Conservation (phyloP, 2,329 filamentous ascomycete genomes). For the Akanthomyces lecanii region DNA sequence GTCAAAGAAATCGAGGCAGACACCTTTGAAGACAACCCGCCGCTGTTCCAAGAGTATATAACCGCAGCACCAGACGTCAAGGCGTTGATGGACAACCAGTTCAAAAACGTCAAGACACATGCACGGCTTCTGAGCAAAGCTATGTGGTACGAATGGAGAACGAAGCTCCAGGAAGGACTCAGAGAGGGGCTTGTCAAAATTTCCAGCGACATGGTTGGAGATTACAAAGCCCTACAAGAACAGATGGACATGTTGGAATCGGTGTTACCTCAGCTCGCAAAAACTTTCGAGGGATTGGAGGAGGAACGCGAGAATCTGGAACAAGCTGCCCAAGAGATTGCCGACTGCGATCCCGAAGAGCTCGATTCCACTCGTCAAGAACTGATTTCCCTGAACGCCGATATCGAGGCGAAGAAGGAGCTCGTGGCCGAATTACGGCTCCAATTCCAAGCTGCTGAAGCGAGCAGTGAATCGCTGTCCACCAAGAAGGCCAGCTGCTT, state of each 20-base stretch:
- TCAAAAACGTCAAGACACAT: conserved; percentile 95
- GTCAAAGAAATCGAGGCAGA: conserved; percentile 88
- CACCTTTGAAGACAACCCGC: conserved; percentile 84
- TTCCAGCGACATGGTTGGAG: conserved; percentile 68
- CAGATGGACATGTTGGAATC: conserved; percentile 66
- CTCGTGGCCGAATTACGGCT: conserved; percentile 63
- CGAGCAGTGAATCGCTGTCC: conserved; percentile 56
- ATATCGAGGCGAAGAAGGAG: conserved; percentile 65
- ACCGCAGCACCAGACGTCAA: conserved; percentile 79
- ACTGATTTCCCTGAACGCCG: conserved; percentile 59
- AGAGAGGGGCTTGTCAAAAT: conserved; percentile 76
- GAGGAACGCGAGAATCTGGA: conserved; percentile 65
- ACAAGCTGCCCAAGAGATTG: conserved; percentile 67
- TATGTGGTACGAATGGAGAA: conserved; percentile 98
- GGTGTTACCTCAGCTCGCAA: conserved; percentile 60
- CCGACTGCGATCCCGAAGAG: conserved; percentile 76
- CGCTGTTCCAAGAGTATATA: conserved; percentile 87
- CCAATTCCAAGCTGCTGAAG: conserved; percentile 64
- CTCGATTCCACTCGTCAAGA: conserved; percentile 68
- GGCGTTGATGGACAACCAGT: conserved; percentile 87
- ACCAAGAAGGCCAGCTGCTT: conserved; percentile 66
- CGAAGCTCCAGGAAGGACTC: conserved; percentile 76
- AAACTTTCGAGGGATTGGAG: conserved; percentile 58
- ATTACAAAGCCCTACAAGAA: conserved; percentile 62
- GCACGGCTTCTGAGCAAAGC: conserved; percentile 87